A percentile compares a stretch with the other conserved stretches of the same genome.
Evolutionary conservation across 2,329 filamentous ascomycete genomes (phyloP).

Genomic region (Calonectria hawksworthii): DNA sequence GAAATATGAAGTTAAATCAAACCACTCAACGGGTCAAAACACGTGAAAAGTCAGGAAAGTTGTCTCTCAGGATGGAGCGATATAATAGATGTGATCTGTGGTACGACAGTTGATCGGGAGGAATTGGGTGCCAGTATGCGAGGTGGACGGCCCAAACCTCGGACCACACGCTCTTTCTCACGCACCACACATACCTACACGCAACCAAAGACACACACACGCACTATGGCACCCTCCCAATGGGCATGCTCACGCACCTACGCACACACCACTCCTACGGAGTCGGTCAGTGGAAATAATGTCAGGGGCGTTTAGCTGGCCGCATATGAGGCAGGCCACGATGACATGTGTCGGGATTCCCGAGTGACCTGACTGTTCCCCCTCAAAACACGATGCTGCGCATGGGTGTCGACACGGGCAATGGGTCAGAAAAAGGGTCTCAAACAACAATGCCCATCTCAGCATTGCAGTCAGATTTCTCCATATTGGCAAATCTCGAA

Average conservation of each 20-base stretch:
- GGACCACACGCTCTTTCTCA: constrained; percentile 30
- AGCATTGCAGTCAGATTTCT: constrained; percentile 2
- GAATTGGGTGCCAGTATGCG: constrained; percentile 21
- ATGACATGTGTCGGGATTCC: constrained; percentile 24
- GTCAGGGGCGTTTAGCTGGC: constrained; percentile 12
- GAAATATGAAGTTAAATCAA: constrained; percentile 6
- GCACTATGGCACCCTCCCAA: constrained; percentile 1
- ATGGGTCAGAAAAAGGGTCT: not conserved
- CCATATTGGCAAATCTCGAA: constrained; percentile 2
- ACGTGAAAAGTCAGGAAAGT: constrained; percentile 6
- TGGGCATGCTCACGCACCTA: constrained; percentile 22
- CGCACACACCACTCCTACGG: constrained; percentile 22
- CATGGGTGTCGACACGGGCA: not conserved
- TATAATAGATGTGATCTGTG: constrained; percentile 25
- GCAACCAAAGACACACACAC: constrained; percentile 10
- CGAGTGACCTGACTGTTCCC: not conserved
- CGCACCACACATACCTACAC: constrained; percentile 21
- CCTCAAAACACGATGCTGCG: not conserved
- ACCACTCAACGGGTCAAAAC: not conserved
- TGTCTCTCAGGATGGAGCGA: constrained; percentile 6
- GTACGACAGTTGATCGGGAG: constrained; percentile 30
- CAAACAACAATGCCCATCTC: not conserved
- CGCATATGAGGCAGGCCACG: constrained; percentile 15
- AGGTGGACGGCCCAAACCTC: constrained; percentile 25
- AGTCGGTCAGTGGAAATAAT: constrained; percentile 22